phyloP scores from a whole-genome alignment of 129 eudicot genomes.

The Artemisia argyi region DNA sequence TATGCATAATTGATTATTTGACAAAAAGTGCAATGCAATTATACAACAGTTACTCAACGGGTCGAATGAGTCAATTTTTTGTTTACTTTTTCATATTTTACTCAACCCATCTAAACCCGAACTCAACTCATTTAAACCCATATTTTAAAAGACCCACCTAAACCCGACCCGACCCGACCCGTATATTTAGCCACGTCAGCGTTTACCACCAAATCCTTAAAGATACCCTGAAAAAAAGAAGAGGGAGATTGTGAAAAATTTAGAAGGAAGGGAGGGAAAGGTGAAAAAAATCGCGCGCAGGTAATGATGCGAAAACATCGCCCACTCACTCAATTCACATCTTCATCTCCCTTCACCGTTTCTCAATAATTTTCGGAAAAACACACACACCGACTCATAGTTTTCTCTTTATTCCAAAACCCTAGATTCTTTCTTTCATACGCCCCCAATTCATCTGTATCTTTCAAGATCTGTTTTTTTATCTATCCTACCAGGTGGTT shows the following conservation, averaged over 20 bases:
- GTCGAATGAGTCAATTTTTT: too few species aligned
- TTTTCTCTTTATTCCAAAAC: conserved; percentile 28
- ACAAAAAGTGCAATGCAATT: too few species aligned
- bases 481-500: conserved; percentile 24
- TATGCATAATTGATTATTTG: too few species aligned
- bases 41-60: too few species aligned
- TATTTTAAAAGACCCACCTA: too few species aligned
- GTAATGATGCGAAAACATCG: not conserved
- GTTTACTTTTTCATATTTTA: too few species aligned
- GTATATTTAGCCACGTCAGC: too few species aligned
- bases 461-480: conserved; percentile 23
- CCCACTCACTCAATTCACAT: not conserved
- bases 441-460: not conserved
- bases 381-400: not conserved
- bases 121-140: too few species aligned
- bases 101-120: too few species aligned
- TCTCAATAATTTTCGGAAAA: conserved; percentile 23
- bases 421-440: conserved; percentile 40
- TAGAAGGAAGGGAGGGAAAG: not conserved
- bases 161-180: too few species aligned
- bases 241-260: not conserved
- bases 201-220: too few species aligned
- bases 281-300: conserved; percentile 2
- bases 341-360: not conserved
- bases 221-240: not conserved